Conservation (phyloP, 2,329 filamentous ascomycete genomes). For the Stachybotrys chartarum region DNA sequence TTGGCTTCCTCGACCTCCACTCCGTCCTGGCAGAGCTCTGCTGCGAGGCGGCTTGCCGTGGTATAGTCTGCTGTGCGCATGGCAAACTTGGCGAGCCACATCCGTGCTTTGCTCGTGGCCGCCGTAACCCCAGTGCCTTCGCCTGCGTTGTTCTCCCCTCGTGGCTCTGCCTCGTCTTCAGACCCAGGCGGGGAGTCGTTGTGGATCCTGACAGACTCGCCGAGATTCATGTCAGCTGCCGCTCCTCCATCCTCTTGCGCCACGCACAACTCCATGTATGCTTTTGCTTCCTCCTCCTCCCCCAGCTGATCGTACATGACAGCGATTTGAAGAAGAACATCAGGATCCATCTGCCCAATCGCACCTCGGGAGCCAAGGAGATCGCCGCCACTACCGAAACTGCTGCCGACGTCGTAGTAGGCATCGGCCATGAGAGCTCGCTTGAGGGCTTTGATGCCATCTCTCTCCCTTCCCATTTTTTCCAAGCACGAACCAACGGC, state of each 20-base stretch:
- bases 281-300: slow-evolving; percentile 72
- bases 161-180: slow-evolving; percentile 28
- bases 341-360: slow-evolving; percentile 69
- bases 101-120: slow-evolving; percentile 82
- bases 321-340: slow-evolving; percentile 85
- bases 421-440: slow-evolving; percentile 82
- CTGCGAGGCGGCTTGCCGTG: slow-evolving; percentile 72
- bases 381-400: slow-evolving; percentile 40
- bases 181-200: slow-evolving; percentile 41
- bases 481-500: slow-evolving; percentile 88
- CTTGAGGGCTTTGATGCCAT: slow-evolving; percentile 93
- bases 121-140: slow-evolving; percentile 78
- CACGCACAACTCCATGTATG: slow-evolving; percentile 93
- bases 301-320: slow-evolving; percentile 76
- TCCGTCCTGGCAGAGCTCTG: slow-evolving; percentile 90
- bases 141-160: slow-evolving; percentile 22
- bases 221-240: slow-evolving; percentile 31
- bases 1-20: slow-evolving; percentile 97
- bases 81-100: slow-evolving; percentile 86
- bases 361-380: slow-evolving; percentile 41
- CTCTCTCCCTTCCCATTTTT: slow-evolving; percentile 78
- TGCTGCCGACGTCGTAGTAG: slow-evolving; percentile 65
- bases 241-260: slow-evolving; percentile 77
- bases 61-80: slow-evolving; percentile 69
- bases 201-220: slow-evolving; percentile 47